These are phyloP conservation scores for Rhododendron kiyosumense DNA, from an alignment of 148 eudicot genomes.

Conservation along the genomic window DNA sequence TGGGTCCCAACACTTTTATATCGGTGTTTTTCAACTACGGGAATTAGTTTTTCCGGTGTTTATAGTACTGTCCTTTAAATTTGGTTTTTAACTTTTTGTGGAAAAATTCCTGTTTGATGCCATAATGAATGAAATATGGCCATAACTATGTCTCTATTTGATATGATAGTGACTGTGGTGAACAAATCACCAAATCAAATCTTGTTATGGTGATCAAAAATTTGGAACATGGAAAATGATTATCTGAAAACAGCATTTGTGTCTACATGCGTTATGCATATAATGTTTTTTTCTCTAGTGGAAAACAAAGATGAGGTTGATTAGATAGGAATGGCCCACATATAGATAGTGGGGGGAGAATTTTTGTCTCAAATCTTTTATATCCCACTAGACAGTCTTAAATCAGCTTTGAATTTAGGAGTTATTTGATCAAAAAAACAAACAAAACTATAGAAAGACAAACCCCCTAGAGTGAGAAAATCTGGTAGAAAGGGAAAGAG, in stretches of 20 bases:
- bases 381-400: neutral
- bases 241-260: constrained; percentile 1
- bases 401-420: constrained; percentile 7
- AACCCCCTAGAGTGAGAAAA: neutral
- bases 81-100: neutral
- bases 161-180: neutral
- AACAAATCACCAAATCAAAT: neutral
- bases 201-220: neutral
- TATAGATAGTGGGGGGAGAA: constrained; percentile 4
- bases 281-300: neutral
- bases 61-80: neutral
- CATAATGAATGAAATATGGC: neutral
- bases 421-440: constrained; percentile 10
- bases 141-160: neutral
- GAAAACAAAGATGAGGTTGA: constrained; percentile 9
- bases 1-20: neutral
- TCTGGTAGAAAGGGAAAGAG: neutral
- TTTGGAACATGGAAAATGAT: constrained; percentile 1
- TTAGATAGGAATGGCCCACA: constrained; percentile 5
- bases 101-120: neutral
- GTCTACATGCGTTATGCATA: neutral
- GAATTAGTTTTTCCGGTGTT: neutral
- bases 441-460: constrained; percentile 11
- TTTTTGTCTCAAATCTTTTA: constrained; percentile 22
- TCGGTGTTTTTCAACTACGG: neutral